Evolutionary conservation across 1,139 yeast species (phyloP).

Genomic region (Debaryomyces subglobosus): DNA sequence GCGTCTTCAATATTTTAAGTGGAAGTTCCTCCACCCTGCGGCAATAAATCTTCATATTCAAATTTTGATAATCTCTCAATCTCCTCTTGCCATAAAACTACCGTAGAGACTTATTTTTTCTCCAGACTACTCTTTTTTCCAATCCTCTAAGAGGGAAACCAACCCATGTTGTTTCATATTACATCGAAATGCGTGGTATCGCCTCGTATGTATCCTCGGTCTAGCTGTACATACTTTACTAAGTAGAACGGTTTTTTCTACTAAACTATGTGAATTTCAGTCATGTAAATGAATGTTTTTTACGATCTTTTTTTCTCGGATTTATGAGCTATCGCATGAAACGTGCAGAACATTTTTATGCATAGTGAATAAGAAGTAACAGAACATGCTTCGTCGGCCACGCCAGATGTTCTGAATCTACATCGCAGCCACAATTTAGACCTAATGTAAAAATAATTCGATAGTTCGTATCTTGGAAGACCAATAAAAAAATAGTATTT

Average conservation of each 20-base stretch:
- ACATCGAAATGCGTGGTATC: too few species aligned
- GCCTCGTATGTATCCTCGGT: neutral
- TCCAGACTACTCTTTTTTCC: too few species aligned
- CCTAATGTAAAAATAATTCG: neutral
- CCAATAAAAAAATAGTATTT: too few species aligned
- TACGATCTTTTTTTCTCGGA: neutral
- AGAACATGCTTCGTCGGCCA: neutral
- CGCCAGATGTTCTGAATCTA: too few species aligned
- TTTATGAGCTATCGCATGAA: neutral
- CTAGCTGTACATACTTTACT: neutral
- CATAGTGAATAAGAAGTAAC: neutral
- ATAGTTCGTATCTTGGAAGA: neutral
- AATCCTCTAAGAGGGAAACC: too few species aligned
- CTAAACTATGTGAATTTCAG: neutral
- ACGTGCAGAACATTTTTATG: neutral
- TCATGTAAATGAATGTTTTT: neutral
- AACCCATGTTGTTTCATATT: too few species aligned
- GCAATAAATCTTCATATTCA: too few species aligned
- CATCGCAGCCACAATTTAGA: neutral
- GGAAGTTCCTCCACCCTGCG: too few species aligned
- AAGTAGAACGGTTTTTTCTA: neutral
- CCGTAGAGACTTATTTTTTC: too few species aligned
- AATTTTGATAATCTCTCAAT: too few species aligned
- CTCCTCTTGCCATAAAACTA: too few species aligned
- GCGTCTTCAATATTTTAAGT: too few species aligned